Base-by-base conservation (phyloP, 2,329 filamentous ascomycete species). In the Fusarium aywerte region DNA sequence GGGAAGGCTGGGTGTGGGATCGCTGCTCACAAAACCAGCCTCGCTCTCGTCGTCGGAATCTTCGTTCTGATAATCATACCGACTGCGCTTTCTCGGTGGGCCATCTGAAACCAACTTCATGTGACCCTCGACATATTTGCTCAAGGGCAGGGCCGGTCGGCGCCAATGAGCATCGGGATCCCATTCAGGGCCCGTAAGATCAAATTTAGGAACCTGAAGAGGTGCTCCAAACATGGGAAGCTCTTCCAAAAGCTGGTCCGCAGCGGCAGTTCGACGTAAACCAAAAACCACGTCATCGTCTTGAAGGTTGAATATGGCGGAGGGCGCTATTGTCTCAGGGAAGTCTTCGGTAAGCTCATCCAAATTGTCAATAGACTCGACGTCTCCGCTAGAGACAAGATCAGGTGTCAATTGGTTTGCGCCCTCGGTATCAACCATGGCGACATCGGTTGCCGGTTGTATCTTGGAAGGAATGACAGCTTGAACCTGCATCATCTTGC, bases 121-220 rank as follows among this genome's bases (percentile, higher is more conserved):
- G 69, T 92, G 91, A 10, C 92, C 92, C 59, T 92, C 89, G 1
- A 94, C 90, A 76, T 91, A 97, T 76, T 94, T 97, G 73, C 92
- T 97, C 4, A 97, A 85, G 3, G 93, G 91, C 16, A 96, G 81
- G 38, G 93, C 89, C n/a, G 91, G 88, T 6, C 89, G 87, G 74
- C 87, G 90, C 92, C 92, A 95, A 33, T 82, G 82, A 20, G 88
- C 85, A 78, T 95, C 92, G 0, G 90, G 89, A 51, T 90, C 86
- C 58, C 83, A 80, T 50, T 90, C 86, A 9, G 87, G 85, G 3
- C 79, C 82, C 3, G 81, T 82, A 16, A 88, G 76, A 56, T 89
- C 86, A n/a, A 83, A 82, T 48, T 84, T 85, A 2, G 87, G 86
- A 3, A 87, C 79, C 67, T 85, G 82, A 3, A 90, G 80, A 6